Evolutionary conservation across 108 stramenopile species (phyloP).

Genomic region (Epithemia pelagica): DNA sequence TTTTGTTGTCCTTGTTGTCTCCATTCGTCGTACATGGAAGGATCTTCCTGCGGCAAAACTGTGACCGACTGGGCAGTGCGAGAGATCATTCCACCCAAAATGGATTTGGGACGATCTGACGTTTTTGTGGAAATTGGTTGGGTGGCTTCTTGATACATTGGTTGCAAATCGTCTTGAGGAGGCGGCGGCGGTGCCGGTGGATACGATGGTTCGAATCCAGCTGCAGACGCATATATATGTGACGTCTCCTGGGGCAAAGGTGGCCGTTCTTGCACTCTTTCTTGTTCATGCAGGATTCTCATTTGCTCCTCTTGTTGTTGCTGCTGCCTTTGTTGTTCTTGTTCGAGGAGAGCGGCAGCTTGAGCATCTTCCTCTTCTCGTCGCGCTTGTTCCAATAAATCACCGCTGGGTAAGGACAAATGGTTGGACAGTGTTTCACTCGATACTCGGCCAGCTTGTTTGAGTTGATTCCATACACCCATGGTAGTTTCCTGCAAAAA

Average conservation of each 20-base stretch:
- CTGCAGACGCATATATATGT: background rate
- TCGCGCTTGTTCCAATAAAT: background rate
- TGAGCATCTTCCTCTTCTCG: slow-evolving; percentile 10
- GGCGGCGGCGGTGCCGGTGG: background rate
- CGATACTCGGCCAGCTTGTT: background rate
- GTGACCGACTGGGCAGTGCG: slow-evolving; percentile 54
- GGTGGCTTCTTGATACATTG: too few species aligned
- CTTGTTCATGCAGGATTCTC: too few species aligned
- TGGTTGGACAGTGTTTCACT: background rate
- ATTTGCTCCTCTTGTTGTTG: slow-evolving; percentile 9
- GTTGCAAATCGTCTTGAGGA: slow-evolving; percentile 6
- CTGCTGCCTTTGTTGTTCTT: slow-evolving; percentile 10
- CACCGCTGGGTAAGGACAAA: background rate
- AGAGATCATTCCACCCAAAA: slow-evolving; percentile 68
- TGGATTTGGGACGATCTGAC: slow-evolving; percentile 45
- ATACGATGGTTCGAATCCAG: background rate
- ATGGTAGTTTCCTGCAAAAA: slow-evolving; percentile 34
- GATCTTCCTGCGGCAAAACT: slow-evolving; percentile 49
- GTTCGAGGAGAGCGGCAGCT: background rate
- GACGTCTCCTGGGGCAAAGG: background rate
- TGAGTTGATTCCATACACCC: background rate
- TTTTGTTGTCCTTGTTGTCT: too few species aligned
- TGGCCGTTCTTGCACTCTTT: background rate
- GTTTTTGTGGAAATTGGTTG: too few species aligned
- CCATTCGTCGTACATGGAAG: slow-evolving; percentile 19